A percentile compares a stretch with the other conserved stretches of the same genome.
phyloP scores from a whole-genome alignment of 306 rosid species.

The Prunus salicina region DNA sequence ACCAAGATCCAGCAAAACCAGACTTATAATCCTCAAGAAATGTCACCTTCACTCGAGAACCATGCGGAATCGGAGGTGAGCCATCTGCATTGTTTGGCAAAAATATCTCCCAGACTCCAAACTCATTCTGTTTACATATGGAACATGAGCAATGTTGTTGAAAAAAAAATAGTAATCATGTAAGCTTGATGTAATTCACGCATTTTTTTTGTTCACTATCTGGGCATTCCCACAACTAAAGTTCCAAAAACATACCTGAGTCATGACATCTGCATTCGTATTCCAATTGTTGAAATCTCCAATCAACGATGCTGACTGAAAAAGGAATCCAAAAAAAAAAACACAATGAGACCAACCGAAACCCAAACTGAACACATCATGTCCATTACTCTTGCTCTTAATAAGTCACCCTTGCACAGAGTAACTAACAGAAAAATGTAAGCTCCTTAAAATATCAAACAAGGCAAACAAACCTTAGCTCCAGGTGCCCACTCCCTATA shows the following conservation, averaged over 20 bases:
- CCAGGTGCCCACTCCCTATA: slow-evolving; percentile 99
- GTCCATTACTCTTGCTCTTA: neutral
- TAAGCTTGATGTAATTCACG: neutral
- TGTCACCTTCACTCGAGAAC: slow-evolving; percentile 95
- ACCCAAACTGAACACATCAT: neutral
- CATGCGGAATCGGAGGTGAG: slow-evolving; percentile 89
- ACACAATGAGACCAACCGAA: neutral
- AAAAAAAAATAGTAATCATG: slow-evolving; percentile 1
- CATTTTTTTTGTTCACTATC: neutral
- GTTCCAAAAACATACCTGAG: slow-evolving; percentile 52
- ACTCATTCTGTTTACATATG: slow-evolving; percentile 66
- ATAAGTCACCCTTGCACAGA: neutral
- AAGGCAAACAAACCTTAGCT: slow-evolving; percentile 66
- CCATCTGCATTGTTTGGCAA: slow-evolving; percentile 94
- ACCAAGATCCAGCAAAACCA: slow-evolving; percentile 7
- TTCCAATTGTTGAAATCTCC: slow-evolving; percentile 99
- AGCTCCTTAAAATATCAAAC: neutral
- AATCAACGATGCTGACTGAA: slow-evolving; percentile 88
- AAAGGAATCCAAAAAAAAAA: slow-evolving; percentile 12
- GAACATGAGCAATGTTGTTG: slow-evolving; percentile 1
- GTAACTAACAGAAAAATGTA: neutral
- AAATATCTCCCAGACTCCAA: slow-evolving; percentile 99
- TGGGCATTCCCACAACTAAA: neutral
- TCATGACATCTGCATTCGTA: slow-evolving; percentile 82
- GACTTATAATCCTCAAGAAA: slow-evolving; percentile 3